Base-by-base conservation (phyloP, 1,139 yeast species). In the Saccharomyces pastorianus region DNA sequence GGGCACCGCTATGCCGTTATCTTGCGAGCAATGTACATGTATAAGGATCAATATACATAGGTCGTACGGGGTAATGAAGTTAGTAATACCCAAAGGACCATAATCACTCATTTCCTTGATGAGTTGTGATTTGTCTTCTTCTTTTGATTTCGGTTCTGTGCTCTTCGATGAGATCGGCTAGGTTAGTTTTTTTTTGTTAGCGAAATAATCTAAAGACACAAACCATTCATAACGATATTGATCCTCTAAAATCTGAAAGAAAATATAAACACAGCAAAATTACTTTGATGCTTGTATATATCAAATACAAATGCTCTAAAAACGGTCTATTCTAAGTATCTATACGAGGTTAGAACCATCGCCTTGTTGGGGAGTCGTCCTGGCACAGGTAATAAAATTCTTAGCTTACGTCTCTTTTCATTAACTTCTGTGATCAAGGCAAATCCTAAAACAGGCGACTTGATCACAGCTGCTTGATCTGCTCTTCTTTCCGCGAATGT, bases 321-420 rank as follows among this genome's bases (percentile, higher is more conserved):
- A 20, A 20, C 3, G 5, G 11, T 5, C 67, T 72, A 86, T 69
- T 88, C 95, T 48, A 82, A 77, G 65, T 85, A 88, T 59, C 90
- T 80, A 63, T 79, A 82, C 49, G 81, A 79, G 1, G 95, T 90
- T 48, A 87, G 69, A 1, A 88, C 66, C 64, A 85, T 73, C 1
- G 85, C 83, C 57, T 81, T 78, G n/a, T 77, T 73, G 0, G 99
- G 99, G 44, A 90, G 73, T 47, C 84, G 78, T 0, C 96, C 96
- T 1, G 96, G 96, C 26, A 88, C 85, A 0, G 99, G 98, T 61
- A 91, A 77, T 59, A 91, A 75, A 5, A 93, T 77, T 64, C 85
- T 84, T 58, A 89, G 68, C 61, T 81, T 85, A n/a, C 80, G 78
- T 64, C 84, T 85, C 20, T 80, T 74, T 59, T 91, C 97, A 52